Conservation (phyloP, 345 rosid genomes). For the Cardamine resedifolia region DNA sequence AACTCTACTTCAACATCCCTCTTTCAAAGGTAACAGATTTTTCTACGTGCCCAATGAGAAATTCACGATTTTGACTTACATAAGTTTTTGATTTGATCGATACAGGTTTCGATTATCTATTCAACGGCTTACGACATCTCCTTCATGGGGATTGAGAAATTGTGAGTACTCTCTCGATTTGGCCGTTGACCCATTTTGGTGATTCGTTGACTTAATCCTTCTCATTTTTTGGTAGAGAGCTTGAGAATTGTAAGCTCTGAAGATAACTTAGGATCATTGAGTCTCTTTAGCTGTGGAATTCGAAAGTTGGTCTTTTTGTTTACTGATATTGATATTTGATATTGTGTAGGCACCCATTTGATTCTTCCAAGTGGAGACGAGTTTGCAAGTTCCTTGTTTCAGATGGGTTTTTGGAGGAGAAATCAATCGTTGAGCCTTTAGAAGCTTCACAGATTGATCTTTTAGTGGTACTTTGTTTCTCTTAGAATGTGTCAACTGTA, state of each 20-base stretch:
- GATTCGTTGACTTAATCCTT: no score
- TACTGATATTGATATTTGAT: not conserved
- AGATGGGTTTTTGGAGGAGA: constrained; percentile 58
- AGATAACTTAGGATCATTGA: not conserved
- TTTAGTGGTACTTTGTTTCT: constrained; percentile 63
- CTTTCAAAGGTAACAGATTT: constrained; percentile 48
- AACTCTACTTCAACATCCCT: constrained; percentile 67
- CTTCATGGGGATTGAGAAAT: constrained; percentile 85
- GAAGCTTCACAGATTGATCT: constrained; percentile 85
- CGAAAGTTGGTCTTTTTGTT: not conserved
- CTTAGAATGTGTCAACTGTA: not conserved
- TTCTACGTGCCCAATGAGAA: not conserved
- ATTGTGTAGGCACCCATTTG: constrained; percentile 82
- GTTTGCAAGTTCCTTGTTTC: constrained; percentile 60
- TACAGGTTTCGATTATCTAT: constrained; percentile 76
- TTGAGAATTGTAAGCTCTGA: not conserved
- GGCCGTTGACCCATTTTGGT: not conserved
- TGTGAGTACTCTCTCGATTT: constrained; percentile 45
- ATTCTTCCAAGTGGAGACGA: constrained; percentile 92
- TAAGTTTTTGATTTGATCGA: not conserved
- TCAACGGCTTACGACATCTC: constrained; percentile 70
- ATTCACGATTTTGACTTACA: not conserved
- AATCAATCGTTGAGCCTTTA: constrained; percentile 63
- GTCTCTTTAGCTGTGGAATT: not conserved
- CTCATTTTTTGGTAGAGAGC: no score